phyloP scores from a whole-genome alignment of 2,329 filamentous ascomycete genomes.

The Septoria linicola region DNA sequence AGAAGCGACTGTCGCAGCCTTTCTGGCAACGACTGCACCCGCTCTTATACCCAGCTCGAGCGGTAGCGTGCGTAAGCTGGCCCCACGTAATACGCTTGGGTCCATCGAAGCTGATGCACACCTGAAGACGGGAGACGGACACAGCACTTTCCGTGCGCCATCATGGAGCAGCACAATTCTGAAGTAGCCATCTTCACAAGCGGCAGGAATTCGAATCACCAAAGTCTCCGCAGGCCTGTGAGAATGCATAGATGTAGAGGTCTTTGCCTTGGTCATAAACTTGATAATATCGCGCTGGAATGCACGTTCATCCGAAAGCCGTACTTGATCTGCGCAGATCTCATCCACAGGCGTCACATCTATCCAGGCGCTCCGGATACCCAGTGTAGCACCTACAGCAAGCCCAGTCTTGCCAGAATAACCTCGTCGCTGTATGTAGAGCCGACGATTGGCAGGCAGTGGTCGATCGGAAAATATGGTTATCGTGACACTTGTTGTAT shows the following conservation, averaged over 20 bases:
- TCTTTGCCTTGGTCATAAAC: slow-evolving; percentile 57
- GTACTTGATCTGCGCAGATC: slow-evolving; percentile 51
- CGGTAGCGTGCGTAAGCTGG: slow-evolving; percentile 17
- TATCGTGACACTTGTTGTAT: slow-evolving; percentile 62
- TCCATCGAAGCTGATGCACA: slow-evolving; percentile 14
- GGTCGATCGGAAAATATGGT: slow-evolving; percentile 62
- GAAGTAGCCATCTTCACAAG: slow-evolving; percentile 20
- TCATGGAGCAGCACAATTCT: slow-evolving; percentile 18
- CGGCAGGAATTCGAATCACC: slow-evolving; percentile 12
- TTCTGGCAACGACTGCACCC: slow-evolving; percentile 11
- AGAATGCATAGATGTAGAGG: slow-evolving; percentile 12
- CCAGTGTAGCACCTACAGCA: slow-evolving; percentile 62
- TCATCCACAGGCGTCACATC: slow-evolving; percentile 63
- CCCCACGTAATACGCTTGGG: slow-evolving; percentile 19
- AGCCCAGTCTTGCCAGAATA: slow-evolving; percentile 69
- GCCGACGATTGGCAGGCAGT: slow-evolving; percentile 56
- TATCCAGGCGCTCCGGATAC: slow-evolving; percentile 61
- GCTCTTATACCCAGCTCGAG: slow-evolving; percentile 19
- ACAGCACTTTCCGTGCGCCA: slow-evolving; percentile 18
- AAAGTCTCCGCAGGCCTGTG: slow-evolving; percentile 15
- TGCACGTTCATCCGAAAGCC: slow-evolving; percentile 59
- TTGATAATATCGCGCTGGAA: slow-evolving; percentile 67
- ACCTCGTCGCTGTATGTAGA: slow-evolving; percentile 69
- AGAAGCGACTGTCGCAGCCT: slow-evolving; percentile 7
- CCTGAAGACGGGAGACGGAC: slow-evolving; percentile 19